These are phyloP conservation scores for Mucuna pruriens DNA, from an alignment of 306 rosid species.

Conservation along the genomic window DNA sequence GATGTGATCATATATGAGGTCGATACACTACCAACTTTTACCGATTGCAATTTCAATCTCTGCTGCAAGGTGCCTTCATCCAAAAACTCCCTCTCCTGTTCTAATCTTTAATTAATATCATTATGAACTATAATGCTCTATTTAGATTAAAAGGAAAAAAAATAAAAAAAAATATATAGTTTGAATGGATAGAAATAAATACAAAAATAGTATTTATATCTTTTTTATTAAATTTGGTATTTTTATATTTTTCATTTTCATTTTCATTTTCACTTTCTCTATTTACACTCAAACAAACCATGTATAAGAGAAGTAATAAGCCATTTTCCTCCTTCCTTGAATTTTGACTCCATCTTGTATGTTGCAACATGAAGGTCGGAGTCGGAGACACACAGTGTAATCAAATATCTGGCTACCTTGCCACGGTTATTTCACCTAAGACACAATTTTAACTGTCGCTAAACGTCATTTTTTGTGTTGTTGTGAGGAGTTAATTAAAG, in stretches of 20 bases:
- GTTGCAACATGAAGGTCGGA: not conserved
- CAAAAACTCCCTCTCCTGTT: not conserved
- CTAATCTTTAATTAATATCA: not conserved
- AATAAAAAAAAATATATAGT: not conserved
- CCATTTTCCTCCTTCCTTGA: not conserved
- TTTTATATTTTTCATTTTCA: not conserved
- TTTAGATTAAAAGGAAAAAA: not conserved
- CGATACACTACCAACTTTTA: constrained; percentile 25
- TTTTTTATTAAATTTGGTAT: not conserved
- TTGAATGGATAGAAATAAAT: not conserved
- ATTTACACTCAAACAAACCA: not conserved
- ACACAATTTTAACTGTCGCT: too few species aligned
- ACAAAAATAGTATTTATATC: too few species aligned
- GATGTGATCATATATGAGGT: constrained; percentile 42
- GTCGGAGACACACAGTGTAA: not conserved
- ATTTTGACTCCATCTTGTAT: not conserved
- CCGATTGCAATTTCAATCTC: constrained; percentile 21
- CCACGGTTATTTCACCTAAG: too few species aligned
- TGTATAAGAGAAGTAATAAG: not conserved
- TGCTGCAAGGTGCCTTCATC: constrained; percentile 38
- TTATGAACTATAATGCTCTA: not conserved
- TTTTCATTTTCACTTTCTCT: not conserved
- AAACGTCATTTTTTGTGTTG: too few species aligned
- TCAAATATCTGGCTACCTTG: too few species aligned
- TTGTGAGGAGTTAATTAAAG: not conserved